Evolutionary conservation across 1,284 basidiomycete genomes (phyloP), one percentile per base, ranked within the genome.

Genomic region (Hortiboletus rubellus): DNA sequence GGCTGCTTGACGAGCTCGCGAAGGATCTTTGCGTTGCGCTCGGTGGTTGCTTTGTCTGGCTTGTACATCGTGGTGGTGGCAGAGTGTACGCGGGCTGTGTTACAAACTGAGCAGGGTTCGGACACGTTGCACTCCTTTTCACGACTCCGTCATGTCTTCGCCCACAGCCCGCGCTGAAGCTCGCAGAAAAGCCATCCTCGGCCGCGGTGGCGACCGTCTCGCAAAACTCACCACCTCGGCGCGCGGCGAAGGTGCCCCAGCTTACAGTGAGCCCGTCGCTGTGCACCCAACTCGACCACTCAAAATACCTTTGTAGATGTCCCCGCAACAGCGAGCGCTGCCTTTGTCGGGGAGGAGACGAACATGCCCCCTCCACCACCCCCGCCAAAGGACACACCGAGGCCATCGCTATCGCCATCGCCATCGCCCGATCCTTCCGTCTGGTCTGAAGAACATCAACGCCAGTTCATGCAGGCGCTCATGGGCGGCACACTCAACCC

Each of bases 1-100:
- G 92, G 89, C 49, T 79, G 80, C 73, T 92, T 95, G 54, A 97
- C 83, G 36, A 96, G 82, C 65, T 94, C 94, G 50, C 93, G 80
- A 17, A 97, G 82, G 15, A 83, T 87, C 56, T 83, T 82, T 37
- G 92, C 79, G 69, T 92, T 83, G 59, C 83, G 77, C 59, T 95
- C 93, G 5, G 90, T 91, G 0, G 87, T 93, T 1, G 87, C 84
- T 71, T 91, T 94, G 77, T 96, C 93, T 73, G 89, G 87, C 58
- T 80, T 76, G 42, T 85, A 83, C 87, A 89, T 89, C 62, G 64
- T 60, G 67, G 27, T 27, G 27, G 27, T 27, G 27, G 27, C 27
- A 27, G 27, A 5, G 27, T n/a, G n/a, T n/a, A n/a, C n/a, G 3
- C 5, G 6, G 27, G 22, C 22, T 22, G 22, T 27, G 27, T 27